phyloP scores from a whole-genome alignment of 352 stramenopile species.

The Phytophthora fragariaefolia region DNA sequence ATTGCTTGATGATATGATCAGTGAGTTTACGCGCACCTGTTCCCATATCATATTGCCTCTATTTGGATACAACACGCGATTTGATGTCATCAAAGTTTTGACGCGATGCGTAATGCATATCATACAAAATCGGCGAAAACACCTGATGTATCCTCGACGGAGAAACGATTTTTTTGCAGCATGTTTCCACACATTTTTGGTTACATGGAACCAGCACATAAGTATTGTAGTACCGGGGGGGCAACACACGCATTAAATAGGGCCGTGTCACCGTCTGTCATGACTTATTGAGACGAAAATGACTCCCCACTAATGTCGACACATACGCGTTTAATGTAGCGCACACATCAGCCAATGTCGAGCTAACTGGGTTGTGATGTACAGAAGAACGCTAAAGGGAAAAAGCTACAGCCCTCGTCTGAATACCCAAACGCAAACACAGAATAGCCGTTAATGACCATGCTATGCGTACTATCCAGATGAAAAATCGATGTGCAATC shows the following conservation, averaged over 20 bases:
- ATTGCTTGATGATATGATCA: background rate
- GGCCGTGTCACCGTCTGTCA: background rate
- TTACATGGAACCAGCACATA: background rate
- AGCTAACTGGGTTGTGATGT: background rate
- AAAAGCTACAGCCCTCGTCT: background rate
- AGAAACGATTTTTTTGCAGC: background rate
- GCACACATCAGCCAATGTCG: background rate
- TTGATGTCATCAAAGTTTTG: background rate
- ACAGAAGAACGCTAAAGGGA: background rate
- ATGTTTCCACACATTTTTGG: background rate
- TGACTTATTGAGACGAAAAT: background rate
- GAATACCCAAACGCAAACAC: background rate
- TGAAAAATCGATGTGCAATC: too few relatives aligned
- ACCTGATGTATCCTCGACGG: background rate
- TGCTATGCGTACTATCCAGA: background rate
- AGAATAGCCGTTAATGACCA: background rate
- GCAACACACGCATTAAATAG: background rate
- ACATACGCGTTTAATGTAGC: background rate
- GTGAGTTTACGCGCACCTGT: background rate
- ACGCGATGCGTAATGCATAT: background rate
- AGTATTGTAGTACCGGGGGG: background rate
- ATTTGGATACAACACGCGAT: background rate
- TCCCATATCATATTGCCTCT: background rate
- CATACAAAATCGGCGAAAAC: background rate
- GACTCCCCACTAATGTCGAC: background rate